phyloP scores from a whole-genome alignment of 257 asterid species.

The Anisodus acutangulus region DNA sequence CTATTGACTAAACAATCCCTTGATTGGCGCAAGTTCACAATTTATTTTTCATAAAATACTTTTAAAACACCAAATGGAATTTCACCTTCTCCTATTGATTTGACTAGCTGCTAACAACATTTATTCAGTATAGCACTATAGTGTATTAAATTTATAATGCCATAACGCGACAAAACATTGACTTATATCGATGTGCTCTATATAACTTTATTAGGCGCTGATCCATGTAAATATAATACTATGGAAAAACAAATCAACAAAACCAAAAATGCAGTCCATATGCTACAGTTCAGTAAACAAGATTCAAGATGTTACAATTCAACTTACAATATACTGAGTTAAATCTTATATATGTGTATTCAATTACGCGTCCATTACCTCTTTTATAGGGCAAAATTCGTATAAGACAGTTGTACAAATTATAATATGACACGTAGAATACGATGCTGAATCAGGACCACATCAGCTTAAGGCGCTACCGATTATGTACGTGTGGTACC shows the following conservation, averaged over 20 bases:
- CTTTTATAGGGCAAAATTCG: background rate
- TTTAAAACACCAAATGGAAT: background rate
- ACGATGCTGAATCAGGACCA: no score
- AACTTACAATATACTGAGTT: background rate
- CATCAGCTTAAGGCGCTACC: no score
- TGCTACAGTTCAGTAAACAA: background rate
- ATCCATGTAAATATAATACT: background rate
- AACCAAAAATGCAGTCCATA: background rate
- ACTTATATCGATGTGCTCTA: background rate
- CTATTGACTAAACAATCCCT: slow-evolving; percentile 45
- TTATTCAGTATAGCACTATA: background rate
- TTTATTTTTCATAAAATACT: background rate
- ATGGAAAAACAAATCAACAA: background rate
- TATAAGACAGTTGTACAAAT: no score
- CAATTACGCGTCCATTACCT: background rate
- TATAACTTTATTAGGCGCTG: background rate
- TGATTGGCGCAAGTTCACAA: slow-evolving; percentile 42
- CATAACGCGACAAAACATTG: slow-evolving; percentile 16
- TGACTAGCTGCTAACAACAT: background rate
- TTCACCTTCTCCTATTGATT: background rate
- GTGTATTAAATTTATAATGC: background rate
- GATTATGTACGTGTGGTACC: no score
- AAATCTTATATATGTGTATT: background rate
- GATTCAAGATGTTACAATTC: background rate
- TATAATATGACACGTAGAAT: no score